Conservation (phyloP, 2,329 filamentous ascomycete species). For the Aspergillus transmontanensis region DNA sequence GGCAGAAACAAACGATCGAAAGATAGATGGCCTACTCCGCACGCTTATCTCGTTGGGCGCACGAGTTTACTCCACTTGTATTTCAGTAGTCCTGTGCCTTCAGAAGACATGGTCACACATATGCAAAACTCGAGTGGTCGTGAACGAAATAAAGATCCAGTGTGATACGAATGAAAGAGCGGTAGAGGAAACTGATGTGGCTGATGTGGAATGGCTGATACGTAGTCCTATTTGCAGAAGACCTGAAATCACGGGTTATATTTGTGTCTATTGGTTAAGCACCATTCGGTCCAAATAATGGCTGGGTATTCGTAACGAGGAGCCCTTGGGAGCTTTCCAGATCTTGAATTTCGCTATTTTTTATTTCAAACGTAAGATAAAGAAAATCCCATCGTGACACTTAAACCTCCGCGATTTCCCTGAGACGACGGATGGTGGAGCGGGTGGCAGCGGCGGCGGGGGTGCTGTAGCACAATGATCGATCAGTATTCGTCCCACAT, state of each 20-base stretch:
- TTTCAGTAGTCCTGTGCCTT: constrained; percentile 3
- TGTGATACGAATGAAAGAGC: not conserved
- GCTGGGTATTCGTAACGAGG: constrained; percentile 25
- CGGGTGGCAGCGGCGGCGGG: constrained; percentile 91
- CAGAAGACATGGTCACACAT: constrained; percentile 16
- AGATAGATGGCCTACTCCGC: not conserved
- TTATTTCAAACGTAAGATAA: constrained; percentile 41
- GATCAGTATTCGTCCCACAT: constrained; percentile 19
- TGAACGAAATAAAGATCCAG: not conserved
- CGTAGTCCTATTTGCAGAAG: constrained; percentile 7
- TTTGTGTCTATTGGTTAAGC: constrained; percentile 25
- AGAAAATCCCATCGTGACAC: constrained; percentile 39
- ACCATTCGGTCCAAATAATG: constrained; percentile 24
- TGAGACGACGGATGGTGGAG: constrained; percentile 94
- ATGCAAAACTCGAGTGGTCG: not conserved
- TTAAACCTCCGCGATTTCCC: constrained; percentile 90
- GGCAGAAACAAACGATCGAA: not conserved
- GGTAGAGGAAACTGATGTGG: not conserved
- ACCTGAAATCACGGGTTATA: constrained; percentile 22
- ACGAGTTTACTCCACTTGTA: constrained; percentile 10
- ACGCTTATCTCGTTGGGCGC: not conserved
- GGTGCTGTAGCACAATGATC: constrained; percentile 60
- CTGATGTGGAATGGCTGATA: not conserved
- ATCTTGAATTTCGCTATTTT: constrained; percentile 40
- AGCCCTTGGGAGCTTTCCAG: constrained; percentile 28